Conservation (phyloP, 1,284 basidiomycete genomes). For the Irpex rosettiformis region DNA sequence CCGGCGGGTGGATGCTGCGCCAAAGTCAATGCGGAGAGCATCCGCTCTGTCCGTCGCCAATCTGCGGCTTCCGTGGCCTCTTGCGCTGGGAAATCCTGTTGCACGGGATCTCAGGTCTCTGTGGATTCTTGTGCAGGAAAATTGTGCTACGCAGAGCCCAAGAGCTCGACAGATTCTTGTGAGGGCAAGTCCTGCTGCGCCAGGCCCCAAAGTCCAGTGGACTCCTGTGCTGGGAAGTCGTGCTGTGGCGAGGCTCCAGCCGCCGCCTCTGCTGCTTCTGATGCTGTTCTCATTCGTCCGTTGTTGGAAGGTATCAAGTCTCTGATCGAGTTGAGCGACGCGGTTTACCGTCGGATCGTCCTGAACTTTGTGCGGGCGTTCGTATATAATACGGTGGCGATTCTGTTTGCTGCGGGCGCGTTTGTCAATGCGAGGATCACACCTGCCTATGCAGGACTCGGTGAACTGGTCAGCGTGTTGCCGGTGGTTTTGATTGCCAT, state of each 20-base stretch:
- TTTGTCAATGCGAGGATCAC: conserved; percentile 38
- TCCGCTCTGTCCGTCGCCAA: conserved; percentile 2
- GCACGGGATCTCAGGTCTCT: background rate
- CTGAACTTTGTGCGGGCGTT: conserved; percentile 46
- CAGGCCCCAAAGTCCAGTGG: background rate
- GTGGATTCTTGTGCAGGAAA: conserved; percentile 33
- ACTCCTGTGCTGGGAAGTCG: background rate
- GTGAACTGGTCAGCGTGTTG: conserved; percentile 39
- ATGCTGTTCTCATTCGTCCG: conserved; percentile 43
- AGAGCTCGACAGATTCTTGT: background rate
- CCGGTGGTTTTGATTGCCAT: conserved; percentile 38
- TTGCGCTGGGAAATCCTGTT: conserved; percentile 15
- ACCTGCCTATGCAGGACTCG: conserved; percentile 41
- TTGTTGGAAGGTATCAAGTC: conserved; percentile 36
- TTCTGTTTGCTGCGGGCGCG: conserved; percentile 49
- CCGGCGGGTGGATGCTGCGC: conserved; percentile 4
- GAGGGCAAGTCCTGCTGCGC: background rate
- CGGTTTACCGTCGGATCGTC: conserved; percentile 37
- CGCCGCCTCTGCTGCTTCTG: conserved; percentile 40
- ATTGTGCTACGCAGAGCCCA: background rate
- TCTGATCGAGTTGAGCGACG: conserved; percentile 39
- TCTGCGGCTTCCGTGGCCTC: conserved; percentile 8
- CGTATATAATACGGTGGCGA: conserved; percentile 40
- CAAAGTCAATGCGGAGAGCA: background rate
- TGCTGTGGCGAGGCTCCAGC: conserved; percentile 20